Percentiles rank a stretch among this genome's conserved stretches.
These are phyloP conservation scores for Dothidotthia symphoricarpi DNA, from an alignment of 2,329 filamentous ascomycete genomes.

Conservation along the genomic window DNA sequence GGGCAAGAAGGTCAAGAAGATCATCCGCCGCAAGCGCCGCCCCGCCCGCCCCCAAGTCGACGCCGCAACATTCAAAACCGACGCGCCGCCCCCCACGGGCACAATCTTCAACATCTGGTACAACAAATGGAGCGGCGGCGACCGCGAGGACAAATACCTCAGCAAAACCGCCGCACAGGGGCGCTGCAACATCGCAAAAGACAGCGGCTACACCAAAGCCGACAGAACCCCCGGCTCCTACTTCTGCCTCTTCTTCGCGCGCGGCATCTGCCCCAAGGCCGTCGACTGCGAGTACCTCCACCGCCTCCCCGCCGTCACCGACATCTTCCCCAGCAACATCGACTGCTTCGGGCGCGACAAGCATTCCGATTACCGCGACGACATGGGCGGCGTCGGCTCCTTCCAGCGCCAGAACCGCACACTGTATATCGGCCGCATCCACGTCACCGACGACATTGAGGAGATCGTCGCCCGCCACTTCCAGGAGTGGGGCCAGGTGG, in stretches of 20 bases:
- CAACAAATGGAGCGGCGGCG: conserved; percentile 96
- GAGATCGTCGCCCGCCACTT: conserved; percentile 94
- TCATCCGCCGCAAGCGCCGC: conserved; percentile 84
- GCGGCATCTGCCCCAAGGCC: conserved; percentile 79
- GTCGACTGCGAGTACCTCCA: conserved; percentile 94
- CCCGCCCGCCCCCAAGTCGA: conserved; percentile 92
- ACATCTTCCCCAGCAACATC: conserved; percentile 88
- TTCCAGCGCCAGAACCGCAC: conserved; percentile 95
- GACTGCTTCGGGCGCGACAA: conserved; percentile 96
- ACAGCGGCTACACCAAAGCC: conserved; percentile 52
- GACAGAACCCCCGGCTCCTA: conserved; percentile 62
- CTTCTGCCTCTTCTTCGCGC: conserved; percentile 89
- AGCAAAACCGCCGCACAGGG: conserved; percentile 78
- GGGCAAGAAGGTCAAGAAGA: conserved; percentile 77
- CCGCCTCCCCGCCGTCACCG: conserved; percentile 78
- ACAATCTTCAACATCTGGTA: conserved; percentile 99
- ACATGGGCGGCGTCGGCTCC: conserved; percentile 94
- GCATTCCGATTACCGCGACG: conserved; percentile 87
- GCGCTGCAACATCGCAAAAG: conserved; percentile 81
- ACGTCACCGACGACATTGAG: conserved; percentile 95
- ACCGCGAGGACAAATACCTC: conserved; percentile 87
- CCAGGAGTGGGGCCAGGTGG: conserved; percentile 92
- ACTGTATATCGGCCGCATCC: conserved; percentile 88
- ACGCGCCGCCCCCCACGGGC: conserved; percentile 87
- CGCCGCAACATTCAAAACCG: conserved; percentile 74